phyloP scores from a whole-genome alignment of 2,329 filamentous ascomycete genomes.

The Seiridium unicorne region DNA sequence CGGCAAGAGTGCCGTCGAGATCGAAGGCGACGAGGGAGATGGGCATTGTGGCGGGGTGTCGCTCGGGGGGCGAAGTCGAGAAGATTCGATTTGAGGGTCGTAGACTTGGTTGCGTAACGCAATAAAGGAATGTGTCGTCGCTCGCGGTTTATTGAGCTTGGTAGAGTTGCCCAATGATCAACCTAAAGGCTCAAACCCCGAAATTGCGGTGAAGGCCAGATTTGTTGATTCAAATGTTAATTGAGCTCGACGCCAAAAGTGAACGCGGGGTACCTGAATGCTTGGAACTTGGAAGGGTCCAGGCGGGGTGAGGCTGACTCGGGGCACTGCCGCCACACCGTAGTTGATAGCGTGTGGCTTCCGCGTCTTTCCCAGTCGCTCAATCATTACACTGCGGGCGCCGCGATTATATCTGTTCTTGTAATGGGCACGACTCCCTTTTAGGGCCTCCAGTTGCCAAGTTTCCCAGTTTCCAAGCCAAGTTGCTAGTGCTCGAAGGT shows the following conservation, averaged over 20 bases:
- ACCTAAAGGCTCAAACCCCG: neutral
- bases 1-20: constrained; percentile 34
- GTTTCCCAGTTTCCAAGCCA: too few species aligned
- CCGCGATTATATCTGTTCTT: too few species aligned
- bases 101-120: neutral
- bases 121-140: neutral
- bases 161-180: neutral
- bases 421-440: too few species aligned
- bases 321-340: neutral
- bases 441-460: too few species aligned
- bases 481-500: too few species aligned
- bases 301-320: neutral
- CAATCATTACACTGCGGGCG: too few species aligned
- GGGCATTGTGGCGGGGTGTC: neutral
- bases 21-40: constrained; percentile 34
- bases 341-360: neutral
- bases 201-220: constrained; percentile 2
- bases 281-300: neutral
- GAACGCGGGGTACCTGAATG: neutral
- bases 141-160: neutral
- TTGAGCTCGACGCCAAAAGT: neutral
- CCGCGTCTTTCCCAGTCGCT: neutral
- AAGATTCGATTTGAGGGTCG: neutral
- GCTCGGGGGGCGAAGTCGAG: neutral
- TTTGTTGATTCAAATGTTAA: neutral